Evolutionary conservation across 495 filamentous ascomycete genomes (phyloP).

Genomic region (Elaphomyces granulatus): DNA sequence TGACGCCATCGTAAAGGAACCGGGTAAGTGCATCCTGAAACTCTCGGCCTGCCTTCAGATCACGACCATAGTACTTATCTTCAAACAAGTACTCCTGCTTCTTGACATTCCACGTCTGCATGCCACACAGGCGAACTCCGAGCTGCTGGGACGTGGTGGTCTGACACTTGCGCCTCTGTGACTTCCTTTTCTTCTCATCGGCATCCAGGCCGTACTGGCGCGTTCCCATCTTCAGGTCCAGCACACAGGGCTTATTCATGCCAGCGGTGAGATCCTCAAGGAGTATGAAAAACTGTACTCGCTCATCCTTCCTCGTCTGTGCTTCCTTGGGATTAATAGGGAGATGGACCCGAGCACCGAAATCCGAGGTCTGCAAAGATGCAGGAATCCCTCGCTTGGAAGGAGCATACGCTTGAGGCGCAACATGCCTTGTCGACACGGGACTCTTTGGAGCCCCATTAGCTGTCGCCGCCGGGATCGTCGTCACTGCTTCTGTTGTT

Average conservation of each 20-base stretch:
- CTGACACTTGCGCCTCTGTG: slow-evolving; percentile 83
- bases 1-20: slow-evolving; percentile 85
- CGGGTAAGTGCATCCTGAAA: slow-evolving; percentile 80
- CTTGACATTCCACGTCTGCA: slow-evolving; percentile 88
- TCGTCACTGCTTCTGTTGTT: neutral
- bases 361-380: slow-evolving; percentile 5
- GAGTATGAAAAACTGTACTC: slow-evolving; percentile 84
- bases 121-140: slow-evolving; percentile 85
- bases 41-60: slow-evolving; percentile 74
- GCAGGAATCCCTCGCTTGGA: slow-evolving; percentile 3
- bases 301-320: slow-evolving; percentile 49
- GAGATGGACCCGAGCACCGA: slow-evolving; percentile 14
- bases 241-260: slow-evolving; percentile 90
- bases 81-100: slow-evolving; percentile 74
- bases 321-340: slow-evolving; percentile 70
- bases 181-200: slow-evolving; percentile 77
- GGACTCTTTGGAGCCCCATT: slow-evolving; percentile 1
- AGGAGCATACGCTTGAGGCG: neutral
- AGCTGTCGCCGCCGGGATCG: too few relatives aligned
- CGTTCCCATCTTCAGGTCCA: slow-evolving; percentile 99
- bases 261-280: slow-evolving; percentile 95
- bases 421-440: slow-evolving; percentile 1
- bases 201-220: slow-evolving; percentile 96
- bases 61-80: slow-evolving; percentile 94
- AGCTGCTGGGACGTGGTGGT: slow-evolving; percentile 82